These are phyloP conservation scores for Primulina huaijiensis DNA, from an alignment of 257 asterid species.

Conservation along the genomic window DNA sequence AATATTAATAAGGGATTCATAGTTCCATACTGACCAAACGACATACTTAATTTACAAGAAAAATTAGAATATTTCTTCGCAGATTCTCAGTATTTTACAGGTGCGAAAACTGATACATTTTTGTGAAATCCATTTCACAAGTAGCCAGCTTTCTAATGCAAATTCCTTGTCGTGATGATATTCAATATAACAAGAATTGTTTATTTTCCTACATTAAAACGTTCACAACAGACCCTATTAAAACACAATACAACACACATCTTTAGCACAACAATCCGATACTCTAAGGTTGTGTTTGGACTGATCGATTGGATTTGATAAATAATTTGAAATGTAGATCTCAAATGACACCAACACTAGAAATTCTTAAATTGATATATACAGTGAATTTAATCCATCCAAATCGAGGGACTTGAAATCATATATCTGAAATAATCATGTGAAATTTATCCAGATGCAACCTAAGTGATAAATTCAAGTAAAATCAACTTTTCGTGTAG, in stretches of 20 bases:
- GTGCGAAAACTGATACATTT: conserved; percentile 7
- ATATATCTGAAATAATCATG: too few relatives aligned
- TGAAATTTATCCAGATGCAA: too few relatives aligned
- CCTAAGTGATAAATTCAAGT: neutral
- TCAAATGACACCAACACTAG: neutral
- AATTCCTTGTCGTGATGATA: neutral
- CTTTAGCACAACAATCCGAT: neutral
- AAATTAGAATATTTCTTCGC: neutral
- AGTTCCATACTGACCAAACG: neutral
- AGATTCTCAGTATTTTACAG: neutral
- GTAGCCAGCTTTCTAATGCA: conserved; percentile 10
- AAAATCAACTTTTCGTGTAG: neutral
- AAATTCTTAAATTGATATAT: too few relatives aligned
- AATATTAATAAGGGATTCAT: conserved; percentile 17
- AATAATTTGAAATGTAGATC: too few relatives aligned
- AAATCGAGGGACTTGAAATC: too few relatives aligned
- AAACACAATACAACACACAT: neutral
- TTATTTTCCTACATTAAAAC: neutral
- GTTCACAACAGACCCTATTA: neutral
- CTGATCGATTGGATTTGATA: too few relatives aligned
- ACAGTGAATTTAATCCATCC: too few relatives aligned
- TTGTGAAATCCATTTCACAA: neutral
- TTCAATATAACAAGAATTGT: neutral
- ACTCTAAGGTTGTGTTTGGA: neutral
- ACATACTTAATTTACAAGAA: neutral